These are phyloP conservation scores for Globisporangium yorkense DNA, from an alignment of 352 stramenopile genomes.

Conservation along the genomic window DNA sequence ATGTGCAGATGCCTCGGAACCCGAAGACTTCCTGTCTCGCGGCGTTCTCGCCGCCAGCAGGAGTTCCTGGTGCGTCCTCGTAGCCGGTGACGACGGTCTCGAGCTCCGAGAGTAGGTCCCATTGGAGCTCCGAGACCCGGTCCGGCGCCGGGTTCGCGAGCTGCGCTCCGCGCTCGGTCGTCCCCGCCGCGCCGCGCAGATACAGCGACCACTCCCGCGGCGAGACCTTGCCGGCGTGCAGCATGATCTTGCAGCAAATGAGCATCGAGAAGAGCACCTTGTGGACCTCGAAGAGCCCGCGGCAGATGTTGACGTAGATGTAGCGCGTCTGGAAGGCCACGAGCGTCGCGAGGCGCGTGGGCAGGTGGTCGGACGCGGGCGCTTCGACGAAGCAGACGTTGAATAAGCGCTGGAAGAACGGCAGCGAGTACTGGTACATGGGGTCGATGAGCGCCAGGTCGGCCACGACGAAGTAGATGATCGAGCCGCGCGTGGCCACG, in stretches of 20 bases:
- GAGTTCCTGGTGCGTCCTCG: neutral
- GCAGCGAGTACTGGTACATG: constrained; percentile 96
- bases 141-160: constrained; percentile 58
- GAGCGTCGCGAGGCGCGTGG: constrained; percentile 68
- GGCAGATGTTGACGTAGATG: constrained; percentile 94
- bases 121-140: constrained; percentile 69
- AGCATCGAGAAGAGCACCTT: constrained; percentile 93
- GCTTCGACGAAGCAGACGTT: constrained; percentile 88
- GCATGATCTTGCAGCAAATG: constrained; percentile 93
- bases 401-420: constrained; percentile 91
- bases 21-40: constrained; percentile 17
- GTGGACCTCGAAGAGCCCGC: constrained; percentile 91
- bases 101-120: constrained; percentile 78
- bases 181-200: constrained; percentile 51
- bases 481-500: constrained; percentile 87
- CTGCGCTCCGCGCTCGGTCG: constrained; percentile 14
- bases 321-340: constrained; percentile 87
- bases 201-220: constrained; percentile 87
- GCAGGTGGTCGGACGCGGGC: constrained; percentile 44
- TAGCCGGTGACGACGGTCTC: constrained; percentile 45
- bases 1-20: constrained; percentile 66
- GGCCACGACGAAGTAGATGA: constrained; percentile 95
- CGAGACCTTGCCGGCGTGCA: constrained; percentile 69
- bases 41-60: constrained; percentile 2
- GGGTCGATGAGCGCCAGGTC: constrained; percentile 90